Evolutionary conservation across 2,329 filamentous ascomycete genomes (phyloP).

Genomic region (Aspergillus latus): DNA sequence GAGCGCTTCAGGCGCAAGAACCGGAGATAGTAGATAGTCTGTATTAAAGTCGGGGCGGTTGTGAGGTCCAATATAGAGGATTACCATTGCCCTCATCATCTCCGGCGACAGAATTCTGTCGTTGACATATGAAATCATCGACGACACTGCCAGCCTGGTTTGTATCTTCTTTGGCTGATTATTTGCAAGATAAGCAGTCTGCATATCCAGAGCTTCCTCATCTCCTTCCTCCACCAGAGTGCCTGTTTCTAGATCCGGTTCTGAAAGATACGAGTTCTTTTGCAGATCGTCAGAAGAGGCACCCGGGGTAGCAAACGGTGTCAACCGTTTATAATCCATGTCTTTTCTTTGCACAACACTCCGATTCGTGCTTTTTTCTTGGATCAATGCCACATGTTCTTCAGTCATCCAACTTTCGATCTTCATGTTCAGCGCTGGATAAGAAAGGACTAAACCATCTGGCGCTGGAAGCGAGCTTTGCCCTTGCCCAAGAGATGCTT

Average conservation of each 20-base stretch:
- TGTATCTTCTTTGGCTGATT: conserved; percentile 56
- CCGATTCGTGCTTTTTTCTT: conserved; percentile 75
- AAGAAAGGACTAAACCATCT: conserved; percentile 79
- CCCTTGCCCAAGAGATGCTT: conserved; percentile 56
- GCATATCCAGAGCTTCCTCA: conserved; percentile 36
- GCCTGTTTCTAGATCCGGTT: conserved; percentile 17
- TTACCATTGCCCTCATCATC: conserved; percentile 99
- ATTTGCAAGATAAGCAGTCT: conserved; percentile 35
- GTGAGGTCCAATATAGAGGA: conserved; percentile 91
- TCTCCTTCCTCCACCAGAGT: conserved; percentile 29
- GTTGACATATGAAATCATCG: conserved; percentile 98
- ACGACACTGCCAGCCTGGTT: conserved; percentile 86
- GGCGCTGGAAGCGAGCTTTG: conserved; percentile 68
- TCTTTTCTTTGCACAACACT: conserved; percentile 79
- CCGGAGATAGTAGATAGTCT: conserved; percentile 86
- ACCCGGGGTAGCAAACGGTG: conserved; percentile 71
- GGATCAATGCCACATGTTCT: conserved; percentile 92
- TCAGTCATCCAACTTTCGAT: conserved; percentile 99
- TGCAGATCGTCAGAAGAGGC: conserved; percentile 68
- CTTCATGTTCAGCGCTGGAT: conserved; percentile 92
- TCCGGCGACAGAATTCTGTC: conserved; percentile 92
- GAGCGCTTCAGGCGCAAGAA: conserved; percentile 81
- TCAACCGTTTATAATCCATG: conserved; percentile 81
- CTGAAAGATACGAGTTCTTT: conserved; percentile 17
- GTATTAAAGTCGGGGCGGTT: conserved; percentile 89